Conservation (phyloP, 768 basidiomycete genomes). For the Lentinula edodes region DNA sequence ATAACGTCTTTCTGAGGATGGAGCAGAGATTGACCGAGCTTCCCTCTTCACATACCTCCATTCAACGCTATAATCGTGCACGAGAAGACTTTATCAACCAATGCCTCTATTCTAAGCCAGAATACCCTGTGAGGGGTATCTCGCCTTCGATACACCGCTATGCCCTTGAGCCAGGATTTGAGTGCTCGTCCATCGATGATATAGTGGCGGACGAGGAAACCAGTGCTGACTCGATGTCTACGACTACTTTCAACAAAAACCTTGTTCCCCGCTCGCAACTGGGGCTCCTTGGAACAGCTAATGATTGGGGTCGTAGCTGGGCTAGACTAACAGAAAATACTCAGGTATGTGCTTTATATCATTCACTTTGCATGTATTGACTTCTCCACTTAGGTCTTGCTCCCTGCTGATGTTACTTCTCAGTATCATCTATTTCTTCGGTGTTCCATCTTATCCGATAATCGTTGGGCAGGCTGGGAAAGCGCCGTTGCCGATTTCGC, state of each 20-base stretch:
- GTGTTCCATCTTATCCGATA: background rate
- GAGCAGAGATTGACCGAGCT: background rate
- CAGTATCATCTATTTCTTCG: slow-evolving; percentile 1
- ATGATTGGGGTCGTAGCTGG: slow-evolving; percentile 3
- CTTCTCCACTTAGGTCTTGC: background rate
- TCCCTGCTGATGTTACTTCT: slow-evolving; percentile 1
- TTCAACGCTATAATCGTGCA: background rate
- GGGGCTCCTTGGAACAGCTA: background rate
- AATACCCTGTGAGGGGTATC: slow-evolving; percentile 3
- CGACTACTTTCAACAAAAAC: background rate
- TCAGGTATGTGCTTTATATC: background rate
- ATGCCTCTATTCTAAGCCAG: background rate
- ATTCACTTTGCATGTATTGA: background rate
- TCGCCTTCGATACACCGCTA: background rate
- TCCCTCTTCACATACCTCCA: background rate
- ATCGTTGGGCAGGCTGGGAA: background rate
- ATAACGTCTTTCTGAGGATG: background rate
- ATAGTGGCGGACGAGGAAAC: background rate
- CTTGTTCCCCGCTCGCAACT: slow-evolving; percentile 4
- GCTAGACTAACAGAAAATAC: background rate
- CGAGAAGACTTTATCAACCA: background rate
- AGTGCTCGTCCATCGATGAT: background rate
- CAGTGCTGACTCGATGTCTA: background rate
- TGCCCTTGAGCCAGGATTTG: slow-evolving; percentile 6
- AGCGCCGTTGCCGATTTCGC: background rate